Conservation (phyloP, 768 basidiomycete species). For the Trametes elegans region DNA sequence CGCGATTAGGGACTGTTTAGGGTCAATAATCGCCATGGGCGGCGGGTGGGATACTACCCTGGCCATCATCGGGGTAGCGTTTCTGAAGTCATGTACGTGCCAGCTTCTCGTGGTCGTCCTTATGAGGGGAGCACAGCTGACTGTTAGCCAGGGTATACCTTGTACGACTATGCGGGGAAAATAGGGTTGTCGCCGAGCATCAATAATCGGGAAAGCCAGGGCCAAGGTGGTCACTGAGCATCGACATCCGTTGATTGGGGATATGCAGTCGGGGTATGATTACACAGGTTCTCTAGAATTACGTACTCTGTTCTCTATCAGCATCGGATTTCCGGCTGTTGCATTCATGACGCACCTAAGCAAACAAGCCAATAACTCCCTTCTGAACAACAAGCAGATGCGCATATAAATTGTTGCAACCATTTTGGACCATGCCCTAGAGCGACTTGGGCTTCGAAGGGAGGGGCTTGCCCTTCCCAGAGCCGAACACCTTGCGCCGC, state of each 20-base stretch:
- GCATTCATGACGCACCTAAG: conserved; percentile 1
- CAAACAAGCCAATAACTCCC: not conserved
- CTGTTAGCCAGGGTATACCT: conserved; percentile 50
- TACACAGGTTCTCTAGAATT: not conserved
- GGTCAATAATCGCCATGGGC: conserved; percentile 48
- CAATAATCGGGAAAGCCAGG: conserved; percentile 37
- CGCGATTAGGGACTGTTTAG: conserved; percentile 50
- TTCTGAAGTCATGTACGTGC: conserved; percentile 63
- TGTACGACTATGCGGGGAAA: conserved; percentile 58
- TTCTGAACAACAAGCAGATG: no score
- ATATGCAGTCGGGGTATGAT: no score
- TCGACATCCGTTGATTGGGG: no score
- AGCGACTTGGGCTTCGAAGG: conserved; percentile 36
- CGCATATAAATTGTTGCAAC: no score
- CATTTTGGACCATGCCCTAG: not conserved
- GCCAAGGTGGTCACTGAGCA: no score
- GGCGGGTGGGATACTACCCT: conserved; percentile 48
- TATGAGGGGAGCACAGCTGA: conserved; percentile 1
- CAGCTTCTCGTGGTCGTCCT: not conserved
- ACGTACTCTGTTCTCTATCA: not conserved
- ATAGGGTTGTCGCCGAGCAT: conserved; percentile 60
- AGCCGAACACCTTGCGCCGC: conserved; percentile 52
- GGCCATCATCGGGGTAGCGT: conserved; percentile 61
- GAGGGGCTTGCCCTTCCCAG: conserved; percentile 26
- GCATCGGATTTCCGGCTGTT: not conserved